Evolutionary conservation across 139 green algal genomes (phyloP), one percentile per base, ranked within the genome.

Genomic region (Pseudopediastrum boryanum): DNA sequence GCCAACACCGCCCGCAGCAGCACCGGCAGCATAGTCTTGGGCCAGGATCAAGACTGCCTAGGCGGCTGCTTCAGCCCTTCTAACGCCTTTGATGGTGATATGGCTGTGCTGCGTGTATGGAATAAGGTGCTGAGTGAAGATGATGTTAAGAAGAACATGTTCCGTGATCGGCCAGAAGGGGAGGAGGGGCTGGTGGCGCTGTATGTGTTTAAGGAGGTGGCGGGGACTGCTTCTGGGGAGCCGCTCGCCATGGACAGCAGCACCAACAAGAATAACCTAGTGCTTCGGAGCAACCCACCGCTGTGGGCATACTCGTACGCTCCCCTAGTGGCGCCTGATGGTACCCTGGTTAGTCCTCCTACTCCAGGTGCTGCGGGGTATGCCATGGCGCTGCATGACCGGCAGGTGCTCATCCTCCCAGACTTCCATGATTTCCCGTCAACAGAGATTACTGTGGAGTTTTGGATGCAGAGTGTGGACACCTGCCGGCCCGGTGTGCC

Each of bases 381-480:
- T 68, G 90, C 89, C 4, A 74, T 97, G 71, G 68, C 75, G 29
- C 87, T 97, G 8, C 86, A 81, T 25, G 91, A 96, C 83, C 77
- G 89, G 35, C 92, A 96, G 86, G 92, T 96, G 64, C 73, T 96
- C 16, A 90, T 97, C 23, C 33, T 84, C 6, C 85, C 86, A 29
- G 74, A 89, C 78, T 96, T 97, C 82, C 41, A 87, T 9, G 74
- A 90, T 70, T 97, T 96, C 75, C 94, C 94, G 8, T 67, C 79
- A 31, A 73, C 83, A 39, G 85, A 85, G 7, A 59, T 97, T 36
- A 97, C 94, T 1, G 79, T 97, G 39, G 94, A 97, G 88, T 96
- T 97, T 69, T 97, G 92, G 93, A 97, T 97, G 93, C 81, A 73
- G 62, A 88, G 70, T 29, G 78, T 83, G 33, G 88, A 93, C 75